phyloP scores from a whole-genome alignment of 2,329 filamentous ascomycete species.

The Thermoascus crustaceus region DNA sequence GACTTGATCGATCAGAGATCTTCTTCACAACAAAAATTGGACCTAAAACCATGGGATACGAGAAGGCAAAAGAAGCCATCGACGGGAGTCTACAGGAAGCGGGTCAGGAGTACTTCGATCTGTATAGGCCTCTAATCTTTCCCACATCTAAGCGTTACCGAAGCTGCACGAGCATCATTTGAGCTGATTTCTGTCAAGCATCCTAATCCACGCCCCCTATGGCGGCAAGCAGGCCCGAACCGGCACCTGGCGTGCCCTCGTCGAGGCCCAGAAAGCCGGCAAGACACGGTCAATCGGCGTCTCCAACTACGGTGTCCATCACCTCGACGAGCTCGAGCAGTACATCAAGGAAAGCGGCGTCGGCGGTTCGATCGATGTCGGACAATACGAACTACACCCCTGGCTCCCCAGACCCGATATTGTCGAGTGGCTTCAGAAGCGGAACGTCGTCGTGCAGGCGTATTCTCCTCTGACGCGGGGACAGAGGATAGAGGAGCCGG shows the following conservation, averaged over 20 bases:
- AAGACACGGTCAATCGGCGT: slow-evolving; percentile 35
- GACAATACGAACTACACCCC: slow-evolving; percentile 84
- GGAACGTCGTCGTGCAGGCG: slow-evolving; percentile 54
- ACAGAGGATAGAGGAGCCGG: slow-evolving; percentile 44
- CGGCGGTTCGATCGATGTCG: slow-evolving; percentile 67
- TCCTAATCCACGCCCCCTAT: slow-evolving; percentile 34
- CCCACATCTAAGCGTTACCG: too few species aligned
- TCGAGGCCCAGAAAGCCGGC: slow-evolving; percentile 32
- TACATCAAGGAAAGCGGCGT: slow-evolving; percentile 31
- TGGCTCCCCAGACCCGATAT: slow-evolving; percentile 79
- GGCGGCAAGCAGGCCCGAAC: slow-evolving; percentile 30
- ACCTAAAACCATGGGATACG: slow-evolving; percentile 49
- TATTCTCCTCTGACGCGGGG: slow-evolving; percentile 42
- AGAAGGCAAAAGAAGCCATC: slow-evolving; percentile 56
- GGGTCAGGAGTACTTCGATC: slow-evolving; percentile 58
- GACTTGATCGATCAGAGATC: slow-evolving; percentile 46
- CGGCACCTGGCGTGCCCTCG: slow-evolving; percentile 34
- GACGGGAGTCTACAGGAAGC: slow-evolving; percentile 55
- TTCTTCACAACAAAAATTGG: slow-evolving; percentile 59
- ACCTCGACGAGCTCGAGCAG: slow-evolving; percentile 33
- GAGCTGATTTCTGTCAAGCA: slow-evolving; percentile 14
- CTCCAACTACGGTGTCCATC: slow-evolving; percentile 33
- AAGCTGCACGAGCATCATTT: too few species aligned
- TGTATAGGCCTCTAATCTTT: slow-evolving; percentile 46
- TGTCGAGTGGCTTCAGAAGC: slow-evolving; percentile 62